Conservation (phyloP, 108 stramenopile species). For the Halocafeteria seosinensis region DNA sequence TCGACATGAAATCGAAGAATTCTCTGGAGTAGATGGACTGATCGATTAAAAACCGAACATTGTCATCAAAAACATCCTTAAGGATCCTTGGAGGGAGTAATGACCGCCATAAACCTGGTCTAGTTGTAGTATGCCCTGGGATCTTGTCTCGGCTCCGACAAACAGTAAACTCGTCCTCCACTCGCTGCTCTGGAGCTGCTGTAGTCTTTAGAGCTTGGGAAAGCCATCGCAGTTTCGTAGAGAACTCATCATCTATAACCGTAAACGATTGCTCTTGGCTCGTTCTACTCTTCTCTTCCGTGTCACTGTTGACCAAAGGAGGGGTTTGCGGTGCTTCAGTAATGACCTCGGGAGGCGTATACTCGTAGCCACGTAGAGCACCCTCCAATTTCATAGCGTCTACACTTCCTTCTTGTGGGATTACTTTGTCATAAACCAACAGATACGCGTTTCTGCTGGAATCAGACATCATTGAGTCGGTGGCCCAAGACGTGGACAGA, state of each 20-base stretch:
- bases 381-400: not conserved
- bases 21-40: not conserved
- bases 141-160: not conserved
- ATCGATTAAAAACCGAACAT: not conserved
- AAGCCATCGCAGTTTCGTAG: not conserved
- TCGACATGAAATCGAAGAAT: not conserved
- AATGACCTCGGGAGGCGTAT: not conserved
- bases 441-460: constrained; percentile 30
- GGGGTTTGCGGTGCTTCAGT: not conserved
- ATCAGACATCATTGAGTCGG: no score
- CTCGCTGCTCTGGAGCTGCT: not conserved
- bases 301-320: not conserved
- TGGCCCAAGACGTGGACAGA: no score
- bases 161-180: not conserved
- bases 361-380: not conserved
- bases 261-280: not conserved
- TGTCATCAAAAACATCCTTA: not conserved
- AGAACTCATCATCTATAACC: not conserved
- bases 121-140: no score
- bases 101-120: no score
- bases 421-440: constrained; percentile 30
- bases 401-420: not conserved
- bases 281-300: not conserved
- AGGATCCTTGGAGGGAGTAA: not conserved
- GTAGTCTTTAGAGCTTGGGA: not conserved